Base-by-base conservation (phyloP, 139 green algal species). In the Yamagishiella unicocca region DNA sequence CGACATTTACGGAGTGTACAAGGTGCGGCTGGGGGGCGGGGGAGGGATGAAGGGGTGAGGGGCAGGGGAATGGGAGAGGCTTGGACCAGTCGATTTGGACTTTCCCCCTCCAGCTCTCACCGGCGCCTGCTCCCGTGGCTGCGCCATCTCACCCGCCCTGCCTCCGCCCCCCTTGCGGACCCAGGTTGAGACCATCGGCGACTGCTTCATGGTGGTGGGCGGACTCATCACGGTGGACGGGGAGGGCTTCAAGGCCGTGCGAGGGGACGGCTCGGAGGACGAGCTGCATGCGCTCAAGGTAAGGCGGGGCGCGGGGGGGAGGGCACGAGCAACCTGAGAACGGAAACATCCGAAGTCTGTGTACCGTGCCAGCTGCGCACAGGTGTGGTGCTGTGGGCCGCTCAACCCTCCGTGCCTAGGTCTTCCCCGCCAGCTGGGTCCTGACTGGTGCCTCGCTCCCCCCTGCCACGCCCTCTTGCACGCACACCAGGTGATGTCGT, bases 121-220 rank as follows among this genome's bases (percentile, higher is more conserved):
- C 17, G 58, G 58, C 58, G 58, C 58, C n/a, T 14, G 22, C 19
- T 14, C 58, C 24, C 17, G 58, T 67, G 58, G 58, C 24, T n/a
- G 50, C 17, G 50, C 50, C 12, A 58, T 58, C 17, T 58, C 50
- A 58, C 12, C 50, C 50, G 12, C 50, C 50, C 17, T 17, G 12
- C 12, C 50, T 58, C 12, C 50, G 17, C 12, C 50, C 50, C 50
- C 17, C 50, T 17, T 12, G 12, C 17, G 50, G 12, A 58, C 50
- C 50, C 50, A 17, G 12, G 50, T 17, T 58, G 12, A 93, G 81
- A 94, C 89, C 24, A 90, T 93, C n/a, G 90, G 90, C 9, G 90
- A 93, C 66, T 93, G 88, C 90, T 92, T 90, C 88, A 91, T 93
- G 90, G 80, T 55, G 40, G 64, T 55, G n/a, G 64, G 80, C 4